phyloP scores from a whole-genome alignment of 139 green algal species.

The Picochlorum costavermella region DNA sequence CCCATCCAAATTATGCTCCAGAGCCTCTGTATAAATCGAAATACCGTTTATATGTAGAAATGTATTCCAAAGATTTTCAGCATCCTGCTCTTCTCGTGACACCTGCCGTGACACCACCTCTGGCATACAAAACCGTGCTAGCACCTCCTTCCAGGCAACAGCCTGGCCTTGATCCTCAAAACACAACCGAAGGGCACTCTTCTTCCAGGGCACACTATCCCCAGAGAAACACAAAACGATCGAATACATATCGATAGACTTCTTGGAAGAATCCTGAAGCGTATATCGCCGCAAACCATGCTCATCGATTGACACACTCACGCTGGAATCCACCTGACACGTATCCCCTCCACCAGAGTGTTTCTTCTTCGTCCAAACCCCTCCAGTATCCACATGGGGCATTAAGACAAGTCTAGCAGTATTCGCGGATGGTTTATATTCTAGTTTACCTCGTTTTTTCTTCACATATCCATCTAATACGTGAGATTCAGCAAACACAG shows the following conservation, averaged over 20 bases:
- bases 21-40: conserved; percentile 28
- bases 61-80: conserved; percentile 14
- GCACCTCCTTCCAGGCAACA: neutral
- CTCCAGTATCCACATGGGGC: no score
- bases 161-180: neutral
- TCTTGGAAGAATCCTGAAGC: no score
- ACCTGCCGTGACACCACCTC: neutral
- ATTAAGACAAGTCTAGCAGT: no score
- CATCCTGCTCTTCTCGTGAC: neutral
- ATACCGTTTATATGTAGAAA: conserved; percentile 31
- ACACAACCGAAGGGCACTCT: neutral
- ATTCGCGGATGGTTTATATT: neutral
- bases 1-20: conserved; percentile 21
- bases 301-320: no score
- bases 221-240: neutral
- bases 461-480: conserved; percentile 3
- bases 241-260: neutral
- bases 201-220: conserved; percentile 2
- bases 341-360: no score
- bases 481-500: neutral
- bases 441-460: neutral
- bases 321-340: no score
- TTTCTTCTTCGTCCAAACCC: no score
- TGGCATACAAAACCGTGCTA: neutral
- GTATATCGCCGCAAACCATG: no score